phyloP scores from a whole-genome alignment of 495 filamentous ascomycete genomes.

The Neurospora cerealis region DNA sequence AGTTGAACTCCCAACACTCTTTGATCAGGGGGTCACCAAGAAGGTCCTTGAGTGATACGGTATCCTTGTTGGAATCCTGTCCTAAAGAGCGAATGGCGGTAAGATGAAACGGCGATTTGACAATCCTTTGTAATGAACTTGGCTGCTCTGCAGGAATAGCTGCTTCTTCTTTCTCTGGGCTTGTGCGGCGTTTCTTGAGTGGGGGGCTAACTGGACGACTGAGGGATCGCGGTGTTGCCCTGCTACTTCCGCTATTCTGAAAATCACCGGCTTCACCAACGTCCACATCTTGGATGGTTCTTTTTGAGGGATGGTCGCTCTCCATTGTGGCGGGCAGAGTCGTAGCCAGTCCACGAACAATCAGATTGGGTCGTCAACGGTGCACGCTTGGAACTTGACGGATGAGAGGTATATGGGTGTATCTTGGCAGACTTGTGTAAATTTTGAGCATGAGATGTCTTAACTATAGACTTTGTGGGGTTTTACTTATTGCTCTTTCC shows the following conservation, averaged over 20 bases:
- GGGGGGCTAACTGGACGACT: constrained; percentile 33
- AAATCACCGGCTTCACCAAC: neutral
- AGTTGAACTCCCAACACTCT: constrained; percentile 90
- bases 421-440: neutral
- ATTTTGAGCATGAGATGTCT: neutral
- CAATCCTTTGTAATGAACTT: neutral
- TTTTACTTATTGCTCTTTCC: neutral
- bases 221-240: constrained; percentile 17
- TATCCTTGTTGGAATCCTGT: constrained; percentile 50
- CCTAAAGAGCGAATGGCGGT: constrained; percentile 61
- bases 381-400: neutral
- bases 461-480: neutral
- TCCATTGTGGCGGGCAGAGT: neutral
- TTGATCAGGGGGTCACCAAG: constrained; percentile 73
- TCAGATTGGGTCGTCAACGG: neutral
- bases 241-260: neutral
- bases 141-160: neutral
- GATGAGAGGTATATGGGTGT: neutral
- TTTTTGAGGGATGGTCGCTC: neutral
- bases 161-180: neutral
- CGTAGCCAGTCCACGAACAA: neutral
- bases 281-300: neutral
- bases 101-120: constrained; percentile 62
- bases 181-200: constrained; percentile 18
- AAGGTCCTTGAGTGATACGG: constrained; percentile 59